Base-by-base conservation (phyloP, 352 stramenopile genomes). In the Globisporangium okanoganense region DNA sequence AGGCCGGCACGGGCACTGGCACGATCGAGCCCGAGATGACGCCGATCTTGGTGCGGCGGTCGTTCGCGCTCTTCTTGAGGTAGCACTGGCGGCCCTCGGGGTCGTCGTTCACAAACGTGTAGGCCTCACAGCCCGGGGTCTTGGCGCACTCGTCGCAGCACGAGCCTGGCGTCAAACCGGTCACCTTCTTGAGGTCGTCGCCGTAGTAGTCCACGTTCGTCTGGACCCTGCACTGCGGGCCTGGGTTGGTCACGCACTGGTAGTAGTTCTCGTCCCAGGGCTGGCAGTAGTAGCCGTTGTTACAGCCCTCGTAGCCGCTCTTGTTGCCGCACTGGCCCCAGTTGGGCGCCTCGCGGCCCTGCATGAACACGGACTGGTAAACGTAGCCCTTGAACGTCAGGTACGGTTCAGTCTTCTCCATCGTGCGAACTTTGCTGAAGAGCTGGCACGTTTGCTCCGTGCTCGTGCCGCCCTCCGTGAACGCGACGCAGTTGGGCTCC, bases 311-410 rank as follows among this genome's bases (percentile, higher is more conserved):
- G 45, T 24, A 53, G 7, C 25, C 47, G 6, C 7, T 22, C 10
- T 1, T 12, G 14, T 16, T 16, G 3, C 41, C 41, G n/a, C 25
- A 53, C 47, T 53, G n/a, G 14, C 24, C 47, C 47, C 25, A 53
- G 47, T 14, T n/a, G 4, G 13, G 5, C 5, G 45, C 45, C 4
- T 20, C 45, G 13, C 24, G 45, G 24, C 24, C 13, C 5, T 52
- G 16, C 18, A 56, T 31, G 49, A 56, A 43, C 29, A 44, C 18
- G 8, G 29, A 35, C n/a, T 48, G n/a, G 53, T 59, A 59, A 1
- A 24, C 6, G 36, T 50, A 25, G 12, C 53, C 41, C 16, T 38
- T 16, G 12, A 20, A 7, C 16, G 38, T n/a, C 8, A 56, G 50
- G 33, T 33, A 29, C 29, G 24, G 13, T 16, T 6, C 3, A 20